A percentile compares a stretch with the other conserved stretches of the same genome.
These are phyloP conservation scores for Aspergillus sp. DNA, from an alignment of 2,329 filamentous ascomycete genomes.

Conservation along the genomic window DNA sequence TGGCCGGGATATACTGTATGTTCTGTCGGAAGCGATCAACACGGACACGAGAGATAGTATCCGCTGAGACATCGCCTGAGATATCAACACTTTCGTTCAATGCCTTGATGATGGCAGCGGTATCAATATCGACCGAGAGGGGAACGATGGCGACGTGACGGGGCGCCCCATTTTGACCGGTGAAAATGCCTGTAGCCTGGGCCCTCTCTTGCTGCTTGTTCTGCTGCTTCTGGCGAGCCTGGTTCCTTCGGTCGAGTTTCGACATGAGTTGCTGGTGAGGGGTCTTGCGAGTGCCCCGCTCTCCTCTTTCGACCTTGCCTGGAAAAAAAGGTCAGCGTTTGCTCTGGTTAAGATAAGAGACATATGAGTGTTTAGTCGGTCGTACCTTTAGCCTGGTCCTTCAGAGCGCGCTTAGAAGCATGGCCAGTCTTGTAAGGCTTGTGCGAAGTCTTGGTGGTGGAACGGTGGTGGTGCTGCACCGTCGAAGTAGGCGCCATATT, in stretches of 20 bases:
- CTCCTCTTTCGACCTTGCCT: conserved; percentile 75
- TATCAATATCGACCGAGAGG: conserved; percentile 71
- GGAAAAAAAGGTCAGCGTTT: conserved; percentile 5
- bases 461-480: conserved; percentile 78
- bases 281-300: conserved; percentile 76
- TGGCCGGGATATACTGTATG: conserved; percentile 76
- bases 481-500: conserved; percentile 71
- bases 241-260: conserved; percentile 92
- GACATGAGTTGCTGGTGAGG: conserved; percentile 97
- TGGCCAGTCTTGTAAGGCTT: conserved; percentile 94
- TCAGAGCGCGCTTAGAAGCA: conserved; percentile 81
- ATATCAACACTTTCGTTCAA: conserved; percentile 81
- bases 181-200: conserved; percentile 76
- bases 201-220: conserved; percentile 81
- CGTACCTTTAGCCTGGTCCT: conserved; percentile 79
- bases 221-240: conserved; percentile 84
- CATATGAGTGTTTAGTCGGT: neutral
- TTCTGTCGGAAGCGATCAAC: conserved; percentile 95
- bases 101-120: conserved; percentile 63
- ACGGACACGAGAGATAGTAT: conserved; percentile 62
- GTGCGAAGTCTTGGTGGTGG: conserved; percentile 83
- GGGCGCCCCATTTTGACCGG: conserved; percentile 82
- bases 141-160: conserved; percentile 86
- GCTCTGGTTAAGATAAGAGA: neutral
- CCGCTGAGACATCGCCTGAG: conserved; percentile 61